Conservation (phyloP, 306 rosid genomes). For the Fragaria vesca region DNA sequence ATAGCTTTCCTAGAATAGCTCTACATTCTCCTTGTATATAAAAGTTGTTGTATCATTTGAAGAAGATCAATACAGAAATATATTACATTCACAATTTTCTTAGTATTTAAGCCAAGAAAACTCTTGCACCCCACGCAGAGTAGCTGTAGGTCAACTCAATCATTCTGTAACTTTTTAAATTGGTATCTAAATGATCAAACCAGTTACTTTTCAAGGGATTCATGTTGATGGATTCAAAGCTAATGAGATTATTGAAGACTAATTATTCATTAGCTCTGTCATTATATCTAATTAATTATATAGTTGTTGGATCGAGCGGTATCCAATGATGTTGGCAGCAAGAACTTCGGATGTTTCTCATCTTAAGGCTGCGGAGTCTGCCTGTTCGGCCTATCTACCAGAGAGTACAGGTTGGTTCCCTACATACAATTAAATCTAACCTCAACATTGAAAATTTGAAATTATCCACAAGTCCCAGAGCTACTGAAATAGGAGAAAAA, state of each 20-base stretch:
- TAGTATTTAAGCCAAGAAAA: neutral
- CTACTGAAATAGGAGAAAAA: constrained; percentile 13
- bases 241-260: neutral
- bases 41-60: too few species aligned
- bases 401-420: constrained; percentile 16
- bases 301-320: too few species aligned
- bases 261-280: neutral
- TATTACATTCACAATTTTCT: too few species aligned
- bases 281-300: neutral
- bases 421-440: constrained; percentile 36
- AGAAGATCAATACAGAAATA: too few species aligned
- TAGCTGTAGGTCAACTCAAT: neutral
- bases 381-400: constrained; percentile 41
- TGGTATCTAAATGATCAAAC: neutral
- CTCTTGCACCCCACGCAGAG: constrained; percentile 9
- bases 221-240: neutral
- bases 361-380: constrained; percentile 34
- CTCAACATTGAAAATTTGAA: constrained; percentile 42
- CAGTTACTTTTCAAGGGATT: neutral
- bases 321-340: too few species aligned
- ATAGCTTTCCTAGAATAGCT: too few species aligned
- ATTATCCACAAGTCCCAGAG: constrained; percentile 38
- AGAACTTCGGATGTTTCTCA: neutral
- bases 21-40: too few species aligned
- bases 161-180: neutral